Evolutionary conservation across 2,329 filamentous ascomycete genomes (phyloP).

Genomic region (Bipolaris bicolor): DNA sequence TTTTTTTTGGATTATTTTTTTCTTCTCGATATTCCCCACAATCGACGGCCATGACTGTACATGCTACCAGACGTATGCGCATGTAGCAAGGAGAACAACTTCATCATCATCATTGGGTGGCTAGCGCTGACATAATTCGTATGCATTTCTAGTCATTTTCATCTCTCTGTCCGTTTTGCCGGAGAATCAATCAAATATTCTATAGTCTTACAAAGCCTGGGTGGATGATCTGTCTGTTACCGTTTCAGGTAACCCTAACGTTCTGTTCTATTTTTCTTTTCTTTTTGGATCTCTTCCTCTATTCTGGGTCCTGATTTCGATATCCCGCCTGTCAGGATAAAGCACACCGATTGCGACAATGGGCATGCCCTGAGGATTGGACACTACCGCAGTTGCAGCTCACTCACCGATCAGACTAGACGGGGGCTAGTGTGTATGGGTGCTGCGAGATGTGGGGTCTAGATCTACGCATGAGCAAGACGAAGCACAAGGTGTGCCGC

Average conservation of each 20-base stretch:
- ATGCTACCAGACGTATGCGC: constrained; percentile 2
- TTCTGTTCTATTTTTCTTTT: neutral
- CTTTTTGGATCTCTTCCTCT: neutral
- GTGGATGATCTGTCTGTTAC: neutral
- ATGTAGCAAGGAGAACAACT: constrained; percentile 1
- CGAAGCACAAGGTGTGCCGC: neutral
- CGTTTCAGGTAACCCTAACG: neutral
- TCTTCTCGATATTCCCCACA: constrained; percentile 5
- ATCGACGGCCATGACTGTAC: neutral
- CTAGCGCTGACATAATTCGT: constrained; percentile 34
- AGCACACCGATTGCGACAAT: neutral
- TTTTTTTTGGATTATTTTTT: neutral
- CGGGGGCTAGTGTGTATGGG: neutral
- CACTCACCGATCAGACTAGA: constrained; percentile 9
- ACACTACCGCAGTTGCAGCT: neutral
- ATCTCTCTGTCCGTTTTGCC: constrained; percentile 10
- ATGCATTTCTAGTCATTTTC: constrained; percentile 24
- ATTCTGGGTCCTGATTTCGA: neutral
- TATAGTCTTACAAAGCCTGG: neutral
- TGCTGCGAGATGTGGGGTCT: constrained; percentile 1
- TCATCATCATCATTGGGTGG: constrained; percentile 33
- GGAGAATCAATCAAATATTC: constrained; percentile 5
- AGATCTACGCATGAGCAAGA: neutral
- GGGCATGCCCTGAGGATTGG: neutral
- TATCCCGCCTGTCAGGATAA: neutral